Conservation (phyloP, 2,329 filamentous ascomycete genomes). For the Akanthomyces muscarius region DNA sequence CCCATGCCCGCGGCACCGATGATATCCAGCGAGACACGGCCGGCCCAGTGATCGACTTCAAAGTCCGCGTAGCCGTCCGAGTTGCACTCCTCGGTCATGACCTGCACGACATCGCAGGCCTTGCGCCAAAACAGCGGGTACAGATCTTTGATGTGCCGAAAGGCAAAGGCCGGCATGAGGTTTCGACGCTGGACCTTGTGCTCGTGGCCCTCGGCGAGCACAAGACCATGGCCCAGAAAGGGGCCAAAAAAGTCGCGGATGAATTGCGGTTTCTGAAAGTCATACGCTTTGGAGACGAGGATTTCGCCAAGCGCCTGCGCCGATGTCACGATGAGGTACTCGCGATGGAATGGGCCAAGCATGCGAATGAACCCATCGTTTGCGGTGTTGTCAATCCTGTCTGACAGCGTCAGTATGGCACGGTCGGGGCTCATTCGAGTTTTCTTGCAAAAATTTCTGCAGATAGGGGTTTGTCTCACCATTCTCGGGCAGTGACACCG, state of each 20-base stretch:
- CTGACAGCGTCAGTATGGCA: neutral
- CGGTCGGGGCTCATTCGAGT: neutral
- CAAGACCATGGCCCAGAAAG: constrained; percentile 20
- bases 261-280: constrained; percentile 21
- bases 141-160: constrained; percentile 22
- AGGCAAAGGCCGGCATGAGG: constrained; percentile 23
- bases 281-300: constrained; percentile 17
- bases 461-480: neutral
- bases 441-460: neutral
- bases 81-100: neutral
- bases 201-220: constrained; percentile 21
- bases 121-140: constrained; percentile 24
- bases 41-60: constrained; percentile 38
- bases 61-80: neutral
- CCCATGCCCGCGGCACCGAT: constrained; percentile 57
- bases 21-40: constrained; percentile 55
- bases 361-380: constrained; percentile 7
- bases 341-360: constrained; percentile 2
- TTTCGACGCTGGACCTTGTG: constrained; percentile 23
- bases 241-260: constrained; percentile 17
- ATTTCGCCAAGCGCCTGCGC: constrained; percentile 12
- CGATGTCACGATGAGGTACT: constrained; percentile 8
- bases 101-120: constrained; percentile 19
- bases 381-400: neutral
- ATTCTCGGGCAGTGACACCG: neutral